A percentile compares a stretch with the other conserved stretches of the same genome.
Conservation (phyloP, 306 rosid species). For the Quercus robur region DNA sequence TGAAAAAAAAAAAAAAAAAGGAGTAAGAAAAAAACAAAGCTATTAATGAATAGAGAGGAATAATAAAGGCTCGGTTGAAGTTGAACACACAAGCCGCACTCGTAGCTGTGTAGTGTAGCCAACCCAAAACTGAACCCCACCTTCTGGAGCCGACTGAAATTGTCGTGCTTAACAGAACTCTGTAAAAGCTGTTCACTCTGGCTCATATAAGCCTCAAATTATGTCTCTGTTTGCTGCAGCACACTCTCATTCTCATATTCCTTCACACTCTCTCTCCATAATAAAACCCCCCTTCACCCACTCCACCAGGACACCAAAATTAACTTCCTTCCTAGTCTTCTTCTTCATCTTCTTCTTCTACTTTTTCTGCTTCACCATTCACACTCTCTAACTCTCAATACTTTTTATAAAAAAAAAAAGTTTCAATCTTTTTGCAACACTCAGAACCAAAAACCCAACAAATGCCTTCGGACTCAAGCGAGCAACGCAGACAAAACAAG, state of each 20-base stretch:
- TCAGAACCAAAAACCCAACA: not conserved
- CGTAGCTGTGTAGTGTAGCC: conserved; percentile 29
- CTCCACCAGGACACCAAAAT: not conserved
- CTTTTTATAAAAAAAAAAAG: not conserved
- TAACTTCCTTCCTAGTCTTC: not conserved
- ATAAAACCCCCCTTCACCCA: conserved; percentile 14
- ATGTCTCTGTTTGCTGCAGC: conserved; percentile 28
- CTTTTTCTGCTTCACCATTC: not conserved
- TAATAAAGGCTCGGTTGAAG: not conserved
- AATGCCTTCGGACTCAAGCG: conserved; percentile 70
- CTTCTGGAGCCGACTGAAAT: conserved; percentile 53
- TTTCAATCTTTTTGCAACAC: too few relatives aligned
- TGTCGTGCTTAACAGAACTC: conserved; percentile 76
- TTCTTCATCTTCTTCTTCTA: not conserved
- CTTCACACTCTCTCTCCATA: conserved; percentile 37
- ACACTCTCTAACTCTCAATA: not conserved
- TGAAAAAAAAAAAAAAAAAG: not conserved
- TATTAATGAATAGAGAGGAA: not conserved
- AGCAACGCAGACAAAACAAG: conserved; percentile 41
- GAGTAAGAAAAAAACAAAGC: too few relatives aligned
- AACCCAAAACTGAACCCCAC: conserved; percentile 26
- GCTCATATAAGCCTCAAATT: conserved; percentile 62
- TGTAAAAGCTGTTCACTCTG: conserved; percentile 66
- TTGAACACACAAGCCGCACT: conserved; percentile 13
- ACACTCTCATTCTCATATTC: conserved; percentile 24